Evolutionary conservation across 345 rosid genomes (phyloP), one percentile per base, ranked within the genome.

Genomic region (Rhizophora apiculata): DNA sequence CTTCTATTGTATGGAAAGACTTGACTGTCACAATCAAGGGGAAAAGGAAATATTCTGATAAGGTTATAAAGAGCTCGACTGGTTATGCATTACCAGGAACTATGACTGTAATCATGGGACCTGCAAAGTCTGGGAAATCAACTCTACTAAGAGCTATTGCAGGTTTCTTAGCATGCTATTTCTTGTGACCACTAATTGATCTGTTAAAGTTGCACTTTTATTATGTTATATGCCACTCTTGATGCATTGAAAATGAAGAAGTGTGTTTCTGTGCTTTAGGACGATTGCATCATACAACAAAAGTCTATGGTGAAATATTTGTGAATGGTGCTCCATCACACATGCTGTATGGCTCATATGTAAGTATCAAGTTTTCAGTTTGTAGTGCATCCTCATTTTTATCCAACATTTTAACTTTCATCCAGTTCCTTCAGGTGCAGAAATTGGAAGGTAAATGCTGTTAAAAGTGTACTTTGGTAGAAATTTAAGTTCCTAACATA

Each of bases 61-160:
- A 83, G 65, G 98, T 95, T 52, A 84, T 92, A 54, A 95, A 92
- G 86, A 87, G 97, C 75, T 96, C 98, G 21, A 96, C 80, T 62
- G 99, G 98, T 24, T 96, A 90, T 81, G 99, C 98, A 2, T 82
- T 90, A 75, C 99, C 96, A 2, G 98, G 99, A 68, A 90, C 98
- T 39, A 90, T 96, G 90, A 92, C 99, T 1, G 99, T 96, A 0
- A 92, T 96, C 68, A 92, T 96, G 99, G 99, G 99, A 68, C 99
- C 99, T 78, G 97, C 94, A 22, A 90, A 90, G 69, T 96, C 97
- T 2, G 99, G 99, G 75, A 96, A 96, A 81, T 96, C 99, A 60
- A 92, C 98, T 0, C 72, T 96, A 20, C 73, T 96, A 56, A 89
- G 91, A 76, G 99, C 97, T 39, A 86, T 96, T 84, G 90, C 98